phyloP scores from a whole-genome alignment of 345 rosid species.

The Cardamine occulta region DNA sequence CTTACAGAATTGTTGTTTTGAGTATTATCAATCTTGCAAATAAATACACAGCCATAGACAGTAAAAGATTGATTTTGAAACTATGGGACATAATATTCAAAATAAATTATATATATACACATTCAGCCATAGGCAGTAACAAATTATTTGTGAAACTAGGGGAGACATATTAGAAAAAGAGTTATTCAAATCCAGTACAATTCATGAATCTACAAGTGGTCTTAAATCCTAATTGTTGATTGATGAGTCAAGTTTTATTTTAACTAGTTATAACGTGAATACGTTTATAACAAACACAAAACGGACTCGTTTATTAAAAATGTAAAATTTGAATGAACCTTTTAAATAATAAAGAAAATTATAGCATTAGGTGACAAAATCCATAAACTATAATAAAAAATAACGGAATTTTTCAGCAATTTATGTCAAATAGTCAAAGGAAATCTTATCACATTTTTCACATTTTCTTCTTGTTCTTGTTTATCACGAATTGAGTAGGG shows the following conservation, averaged over 20 bases:
- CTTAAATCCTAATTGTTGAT: background rate
- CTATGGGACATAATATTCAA: background rate
- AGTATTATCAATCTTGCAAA: background rate
- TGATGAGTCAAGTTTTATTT: background rate
- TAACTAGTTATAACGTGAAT: slow-evolving; percentile 9
- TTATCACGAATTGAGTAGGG: background rate
- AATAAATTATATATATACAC: background rate
- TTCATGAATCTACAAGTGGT: background rate
- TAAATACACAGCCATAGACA: background rate
- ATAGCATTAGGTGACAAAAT: background rate
- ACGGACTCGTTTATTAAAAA: background rate
- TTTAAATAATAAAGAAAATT: background rate
- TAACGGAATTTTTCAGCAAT: background rate
- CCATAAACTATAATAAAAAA: background rate
- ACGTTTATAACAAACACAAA: background rate
- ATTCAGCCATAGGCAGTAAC: background rate
- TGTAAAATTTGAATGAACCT: background rate
- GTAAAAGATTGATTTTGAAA: background rate
- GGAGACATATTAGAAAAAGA: background rate
- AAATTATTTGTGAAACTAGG: background rate
- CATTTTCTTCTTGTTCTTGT: slow-evolving; percentile 5
- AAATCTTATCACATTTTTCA: background rate
- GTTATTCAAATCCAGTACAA: background rate
- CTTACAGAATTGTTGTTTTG: background rate
- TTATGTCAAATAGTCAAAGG: slow-evolving; percentile 19